phyloP scores from a whole-genome alignment of 768 basidiomycete genomes.

The Macrocybe gigantea region DNA sequence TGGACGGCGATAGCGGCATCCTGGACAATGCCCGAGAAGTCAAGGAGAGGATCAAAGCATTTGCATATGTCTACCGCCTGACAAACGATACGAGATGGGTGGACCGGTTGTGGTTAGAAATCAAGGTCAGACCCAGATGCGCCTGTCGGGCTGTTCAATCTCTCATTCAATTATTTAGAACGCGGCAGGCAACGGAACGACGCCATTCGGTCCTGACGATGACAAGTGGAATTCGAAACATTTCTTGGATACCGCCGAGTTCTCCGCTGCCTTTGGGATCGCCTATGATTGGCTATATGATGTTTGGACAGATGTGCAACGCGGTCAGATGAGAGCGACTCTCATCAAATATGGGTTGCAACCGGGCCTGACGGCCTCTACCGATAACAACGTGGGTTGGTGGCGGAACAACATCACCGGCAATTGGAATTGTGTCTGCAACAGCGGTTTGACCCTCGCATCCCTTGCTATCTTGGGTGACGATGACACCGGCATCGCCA shows the following conservation, averaged over 20 bases:
- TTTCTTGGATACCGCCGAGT: conserved; percentile 92
- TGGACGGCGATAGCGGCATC: conserved; percentile 87
- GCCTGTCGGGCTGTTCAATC: not conserved
- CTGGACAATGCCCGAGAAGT: conserved; percentile 86
- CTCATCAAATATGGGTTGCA: conserved; percentile 76
- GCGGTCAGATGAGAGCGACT: conserved; percentile 56
- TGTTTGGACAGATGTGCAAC: conserved; percentile 71
- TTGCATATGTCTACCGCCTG: conserved; percentile 85
- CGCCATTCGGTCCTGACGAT: conserved; percentile 56
- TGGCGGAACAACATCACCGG: conserved; percentile 71
- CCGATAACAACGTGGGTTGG: conserved; percentile 56
- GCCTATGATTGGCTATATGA: conserved; percentile 98
- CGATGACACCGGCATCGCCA: conserved; percentile 69
- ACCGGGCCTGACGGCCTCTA: conserved; percentile 54
- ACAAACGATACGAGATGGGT: conserved; percentile 91
- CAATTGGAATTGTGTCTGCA: conserved; percentile 99
- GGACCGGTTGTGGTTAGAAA: conserved; percentile 78
- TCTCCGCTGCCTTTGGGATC: conserved; percentile 83
- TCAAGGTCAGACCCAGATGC: conserved; percentile 50
- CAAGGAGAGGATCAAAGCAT: conserved; percentile 90
- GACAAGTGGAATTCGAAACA: conserved; percentile 84
- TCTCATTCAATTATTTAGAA: conserved; percentile 36
- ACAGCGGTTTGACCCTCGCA: conserved; percentile 82
- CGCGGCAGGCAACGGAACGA: conserved; percentile 65
- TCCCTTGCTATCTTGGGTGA: conserved; percentile 88